Base-by-base conservation (phyloP, 768 basidiomycete genomes). In the Boletus sp. region DNA sequence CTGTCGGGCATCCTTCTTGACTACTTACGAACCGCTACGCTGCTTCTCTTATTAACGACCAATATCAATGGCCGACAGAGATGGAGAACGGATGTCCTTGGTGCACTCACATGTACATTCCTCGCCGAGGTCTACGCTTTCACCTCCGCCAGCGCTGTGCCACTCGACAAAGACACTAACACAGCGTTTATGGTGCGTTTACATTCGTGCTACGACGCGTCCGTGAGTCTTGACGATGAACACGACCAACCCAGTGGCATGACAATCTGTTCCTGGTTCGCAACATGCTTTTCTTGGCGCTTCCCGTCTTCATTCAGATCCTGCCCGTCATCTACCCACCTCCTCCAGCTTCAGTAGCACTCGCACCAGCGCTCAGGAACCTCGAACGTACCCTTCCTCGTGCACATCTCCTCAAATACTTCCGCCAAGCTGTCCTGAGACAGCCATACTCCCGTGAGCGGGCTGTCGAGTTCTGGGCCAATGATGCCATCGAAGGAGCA, bases 401-500 rank as follows among this genome's bases (percentile, higher is more conserved):
- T 0, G 67, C 84, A 9, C 80, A 83, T 56, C 75, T 85, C 39
- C 71, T 85, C 55, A 82, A 82, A 63, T 82, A 84, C 62, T 74
- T 80, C 2, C 79, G 77, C 44, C 84, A 81, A 39, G 81, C 86
- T 2, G 71, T 83, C 29, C 76, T 84, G 78, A 81, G 89, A 35
- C 64, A 75, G 7, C 79, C 81, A 2, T 67, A 70, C 30, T 72
- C 83, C 12, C 79, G 82, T 9, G 73, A 71, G 10, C 78, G 77
- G n/a, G 76, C 80, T 0, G 66, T 64, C 1, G 70, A 71, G 50
- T 88, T 83, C 79, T 90, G 88, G 88, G 71, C 73, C 4, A 75
- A 71, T 33, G 80, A 87, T 64, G 77, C 78, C 45, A 69, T 68
- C 24, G 81, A 84, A 53, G 86, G 86, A 0, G 69, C 72, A 28